These are phyloP conservation scores for Malassezia nana DNA, from an alignment of 1,284 basidiomycete genomes.

Conservation along the genomic window DNA sequence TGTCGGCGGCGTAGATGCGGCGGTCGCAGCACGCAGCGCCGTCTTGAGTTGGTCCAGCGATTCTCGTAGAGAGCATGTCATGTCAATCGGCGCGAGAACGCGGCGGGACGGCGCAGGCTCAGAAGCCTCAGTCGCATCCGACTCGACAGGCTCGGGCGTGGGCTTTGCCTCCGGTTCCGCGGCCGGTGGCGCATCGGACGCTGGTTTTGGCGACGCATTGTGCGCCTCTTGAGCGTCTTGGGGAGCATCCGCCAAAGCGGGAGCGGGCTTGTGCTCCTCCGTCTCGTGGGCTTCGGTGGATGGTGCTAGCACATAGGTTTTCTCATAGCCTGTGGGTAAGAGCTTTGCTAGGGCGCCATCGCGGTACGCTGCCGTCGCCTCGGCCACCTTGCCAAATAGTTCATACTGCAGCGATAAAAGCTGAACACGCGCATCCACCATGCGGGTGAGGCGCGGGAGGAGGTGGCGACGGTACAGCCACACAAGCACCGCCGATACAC, in stretches of 20 bases:
- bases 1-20: neutral
- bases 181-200: too few species aligned
- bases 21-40: conserved; percentile 16
- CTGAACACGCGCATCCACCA: conserved; percentile 29
- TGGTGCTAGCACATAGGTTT: conserved; percentile 8
- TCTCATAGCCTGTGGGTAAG: conserved; percentile 10
- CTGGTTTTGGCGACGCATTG: too few species aligned
- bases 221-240: conserved; percentile 7
- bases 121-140: neutral
- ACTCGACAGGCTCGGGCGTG: neutral
- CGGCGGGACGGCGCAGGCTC: neutral
- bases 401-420: conserved; percentile 30
- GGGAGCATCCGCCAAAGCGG: neutral
- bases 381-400: conserved; percentile 25
- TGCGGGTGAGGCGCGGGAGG: conserved; percentile 30
- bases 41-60: conserved; percentile 27
- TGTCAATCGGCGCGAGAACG: conserved; percentile 31
- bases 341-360: conserved; percentile 9
- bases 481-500: conserved; percentile 28
- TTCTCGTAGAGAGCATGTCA: conserved; percentile 27
- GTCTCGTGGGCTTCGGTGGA: conserved; percentile 22
- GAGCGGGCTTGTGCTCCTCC: conserved; percentile 1
- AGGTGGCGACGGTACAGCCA: conserved; percentile 31
- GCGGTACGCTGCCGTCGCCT: conserved; percentile 16
- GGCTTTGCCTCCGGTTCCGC: too few species aligned